Evolutionary conservation across 805 yeast species (phyloP), one percentile per base, ranked within the genome.

Genomic region (Candida orba): DNA sequence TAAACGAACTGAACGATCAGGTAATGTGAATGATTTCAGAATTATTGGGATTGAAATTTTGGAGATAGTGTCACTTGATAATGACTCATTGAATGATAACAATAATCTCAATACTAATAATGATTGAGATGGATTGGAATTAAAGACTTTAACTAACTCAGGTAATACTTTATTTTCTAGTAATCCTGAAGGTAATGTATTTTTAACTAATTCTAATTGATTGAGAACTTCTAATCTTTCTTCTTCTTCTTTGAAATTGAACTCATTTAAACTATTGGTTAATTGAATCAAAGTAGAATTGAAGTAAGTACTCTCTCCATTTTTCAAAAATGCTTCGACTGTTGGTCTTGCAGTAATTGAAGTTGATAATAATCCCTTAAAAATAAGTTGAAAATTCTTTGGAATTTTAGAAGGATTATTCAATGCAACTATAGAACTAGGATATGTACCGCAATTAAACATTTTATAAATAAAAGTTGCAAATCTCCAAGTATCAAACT

Each of bases 1-100:
- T 53, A 88, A 71, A 44, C 98, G 69, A 4, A 88, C 71, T 1
- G 89, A 78, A 49, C 98, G 72, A 62, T 91, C 96, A 12, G 83
- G 75, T 17, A 80, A 64, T 2, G 75, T 56, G 56, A 79, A 90
- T 22, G 84, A 72, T 34, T 72, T 66, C 31, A 84, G 67, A n/a
- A 89, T 69, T 0, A 79, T 65, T 1, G 91, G 89, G 46, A 79
- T 78, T 9, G 81, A 65, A 10, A 60, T 39, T 37, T 60, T 60
- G 38, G 66, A 57, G 52, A 75, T 75, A 34, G 58, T 61, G n/a
- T 52, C 63, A 50, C 42, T 62, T 60, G 66, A 51, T 13, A 57
- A 45, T 48, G 42, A 64, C 44, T 55, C 65, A 9, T 59, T 56
- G 40, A 59, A 62, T 35, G 56, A 55, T 41, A 63, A 59, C 42